Evolutionary conservation across 208 protist species (phyloP), one percentile per base, ranked within the genome.

Genomic region (Giardia duodenalis): DNA sequence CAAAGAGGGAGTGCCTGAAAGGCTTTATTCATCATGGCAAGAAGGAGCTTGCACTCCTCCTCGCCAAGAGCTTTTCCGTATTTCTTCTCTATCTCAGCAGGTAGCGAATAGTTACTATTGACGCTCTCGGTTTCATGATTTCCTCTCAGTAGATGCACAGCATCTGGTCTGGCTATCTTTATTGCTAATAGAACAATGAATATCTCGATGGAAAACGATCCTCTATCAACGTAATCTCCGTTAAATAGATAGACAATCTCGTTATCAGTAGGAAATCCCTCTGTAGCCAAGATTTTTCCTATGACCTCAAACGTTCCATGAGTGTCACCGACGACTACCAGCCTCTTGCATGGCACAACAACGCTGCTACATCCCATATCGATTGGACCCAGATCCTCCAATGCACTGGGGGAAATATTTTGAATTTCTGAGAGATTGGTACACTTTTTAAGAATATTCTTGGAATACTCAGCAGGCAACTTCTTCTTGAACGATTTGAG

Each of bases 81-180:
- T 44, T 93, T 93, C 2, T 43, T 39, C 44, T 89, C 2, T 44
- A 93, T 1, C 44, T 93, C 92, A 0, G 4, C 3, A 0, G n/a
- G 67, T 92, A 98, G 97, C 10, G 95, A 95, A 93, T 98, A 98
- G n/a, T 44, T 92, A 0, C 1, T 1, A 86, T 90, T 91, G 3
- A 93, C 92, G 43, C 45, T 19, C 87, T 39, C 43, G 57, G 86
- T 92, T 86, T 95, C 94, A 46, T 95, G 94, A 46, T 95, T 95
- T n/a, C 94, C 94, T 19, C 94, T 67, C 0, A 94, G 43, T 42
- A 95, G 48, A 57, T 86, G 93, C 43, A 95, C 57, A 42, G 47
- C 48, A 1, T 67, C 42, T 19, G 93, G 93, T 42, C 76, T 47
- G 0, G 0, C 47, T 0, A 95, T 0, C 88, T 94, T 95, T 0